A percentile compares a stretch with the other conserved stretches of the same genome.
Evolutionary conservation across 805 yeast genomes (phyloP).

Genomic region (Hanseniaspora pseudoguilliermondii): DNA sequence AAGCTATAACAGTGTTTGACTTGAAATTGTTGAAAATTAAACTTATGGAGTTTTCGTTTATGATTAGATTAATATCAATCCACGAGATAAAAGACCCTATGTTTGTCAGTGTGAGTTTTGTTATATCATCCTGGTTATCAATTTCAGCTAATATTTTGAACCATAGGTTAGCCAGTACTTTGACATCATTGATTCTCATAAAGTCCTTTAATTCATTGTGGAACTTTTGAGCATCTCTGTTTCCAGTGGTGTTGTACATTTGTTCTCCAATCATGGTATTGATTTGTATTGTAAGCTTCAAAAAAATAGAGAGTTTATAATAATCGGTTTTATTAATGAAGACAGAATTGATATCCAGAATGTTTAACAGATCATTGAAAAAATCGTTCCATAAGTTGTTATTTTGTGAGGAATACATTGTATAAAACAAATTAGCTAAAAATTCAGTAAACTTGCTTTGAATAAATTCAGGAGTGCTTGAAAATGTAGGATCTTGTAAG

Average conservation of each 20-base stretch:
- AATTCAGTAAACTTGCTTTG: slow-evolving; percentile 27
- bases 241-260: slow-evolving; percentile 46
- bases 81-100: slow-evolving; percentile 84
- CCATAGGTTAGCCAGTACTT: slow-evolving; percentile 54
- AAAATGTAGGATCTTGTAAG: neutral
- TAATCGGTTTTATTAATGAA: slow-evolving; percentile 15
- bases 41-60: slow-evolving; percentile 45
- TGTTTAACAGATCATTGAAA: slow-evolving; percentile 23
- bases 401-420: slow-evolving; percentile 25
- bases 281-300: slow-evolving; percentile 58
- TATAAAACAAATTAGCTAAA: slow-evolving; percentile 24
- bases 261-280: slow-evolving; percentile 93
- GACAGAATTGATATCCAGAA: slow-evolving; percentile 19
- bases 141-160: slow-evolving; percentile 37
- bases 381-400: slow-evolving; percentile 24
- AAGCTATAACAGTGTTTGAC: slow-evolving; percentile 39
- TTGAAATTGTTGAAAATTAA: slow-evolving; percentile 48
- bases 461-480: slow-evolving; percentile 22
- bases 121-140: slow-evolving; percentile 22
- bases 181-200: slow-evolving; percentile 67
- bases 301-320: slow-evolving; percentile 52
- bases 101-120: slow-evolving; percentile 35
- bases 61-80: slow-evolving; percentile 72
- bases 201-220: slow-evolving; percentile 68
- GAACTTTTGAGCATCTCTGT: slow-evolving; percentile 47